phyloP scores from a whole-genome alignment of 1,284 basidiomycete genomes.

The Schizophyllum commune region DNA sequence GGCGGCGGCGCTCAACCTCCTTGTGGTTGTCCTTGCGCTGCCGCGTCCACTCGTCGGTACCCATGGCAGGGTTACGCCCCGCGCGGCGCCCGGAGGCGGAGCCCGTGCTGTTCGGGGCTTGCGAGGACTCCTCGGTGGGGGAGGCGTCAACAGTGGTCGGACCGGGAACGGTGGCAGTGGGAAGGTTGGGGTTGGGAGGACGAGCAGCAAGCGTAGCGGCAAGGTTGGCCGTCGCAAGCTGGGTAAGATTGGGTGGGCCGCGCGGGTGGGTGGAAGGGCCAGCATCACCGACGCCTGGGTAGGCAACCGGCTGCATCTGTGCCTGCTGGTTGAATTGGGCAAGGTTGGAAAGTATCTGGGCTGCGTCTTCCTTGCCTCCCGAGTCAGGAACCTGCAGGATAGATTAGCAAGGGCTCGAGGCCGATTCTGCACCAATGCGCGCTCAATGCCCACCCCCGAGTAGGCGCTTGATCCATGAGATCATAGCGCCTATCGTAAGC shows the following conservation, averaged over 20 bases:
- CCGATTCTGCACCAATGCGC: not conserved
- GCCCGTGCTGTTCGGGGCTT: conserved; percentile 14
- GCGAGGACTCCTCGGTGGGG: conserved; percentile 15
- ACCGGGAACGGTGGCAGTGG: conserved; percentile 25
- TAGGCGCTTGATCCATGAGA: conserved; percentile 9
- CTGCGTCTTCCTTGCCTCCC: conserved; percentile 54
- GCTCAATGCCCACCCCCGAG: not conserved
- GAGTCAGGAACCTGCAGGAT: conserved; percentile 28
- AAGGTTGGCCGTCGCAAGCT: conserved; percentile 36
- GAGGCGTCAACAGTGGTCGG: conserved; percentile 26
- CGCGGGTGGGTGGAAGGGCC: conserved; percentile 70
- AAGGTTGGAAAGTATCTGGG: conserved; percentile 56
- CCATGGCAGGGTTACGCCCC: conserved; percentile 48
- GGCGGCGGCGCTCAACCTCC: conserved; percentile 91
- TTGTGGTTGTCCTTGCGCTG: conserved; percentile 90
- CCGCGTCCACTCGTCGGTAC: conserved; percentile 73
- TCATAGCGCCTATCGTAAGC: not conserved
- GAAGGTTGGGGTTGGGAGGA: not conserved
- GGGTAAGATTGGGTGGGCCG: conserved; percentile 58
- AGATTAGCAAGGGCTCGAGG: not conserved
- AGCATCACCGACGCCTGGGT: conserved; percentile 43
- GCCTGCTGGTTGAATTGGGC: conserved; percentile 25
- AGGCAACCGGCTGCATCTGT: conserved; percentile 16
- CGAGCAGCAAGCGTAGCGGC: conserved; percentile 24
- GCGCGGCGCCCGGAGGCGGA: conserved; percentile 27